Evolutionary conservation across 257 asterid species (phyloP), one percentile per base, ranked within the genome.

Genomic region (Forsythia suspensa): DNA sequence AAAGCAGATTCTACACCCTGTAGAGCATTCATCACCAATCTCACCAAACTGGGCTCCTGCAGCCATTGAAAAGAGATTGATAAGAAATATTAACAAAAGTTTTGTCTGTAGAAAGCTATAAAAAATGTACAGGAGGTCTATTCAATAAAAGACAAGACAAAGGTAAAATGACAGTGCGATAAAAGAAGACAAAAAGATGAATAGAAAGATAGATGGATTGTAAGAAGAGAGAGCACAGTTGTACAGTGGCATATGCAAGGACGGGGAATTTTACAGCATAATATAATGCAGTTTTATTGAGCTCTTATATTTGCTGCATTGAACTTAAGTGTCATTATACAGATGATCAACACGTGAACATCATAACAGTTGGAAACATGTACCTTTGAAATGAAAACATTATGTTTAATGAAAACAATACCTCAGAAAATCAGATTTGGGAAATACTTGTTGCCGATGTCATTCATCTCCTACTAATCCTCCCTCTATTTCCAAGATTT

Each of bases 31-130:
- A 94, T 86, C 71, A 90, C 91, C 89, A 96, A 84, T 79, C 95
- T 88, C 87, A 93, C 98, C 91, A 96, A 87, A 86, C 96, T 90
- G 72, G 95, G 85, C 88, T 96, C 99, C 99, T 92, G 85, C 42
- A 87, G 80, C 67, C 73, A 79, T 75, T 52, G 24, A 46, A 77
- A 71, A 82, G 51, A 42, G 76, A 78, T 77, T 52, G 73, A 83
- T 73, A 71, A 73, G 52, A 21, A 63, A 21, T 18, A 57, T 57
- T 57, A 18, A 16, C 11, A 0, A 29, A 63, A 29, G 40, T 63
- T 21, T n/a, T 9, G 8, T 21, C 40, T 29, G 18, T 4, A 15
- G 3, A 11, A 10, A 29, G 70, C 39, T 63, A 24, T 63, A 63
- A 63, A 10, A 4, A 29, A 24, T 24, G 8, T 29, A 63, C 6